Evolutionary conservation across 2,329 filamentous ascomycete genomes (phyloP), one percentile per base, ranked within the genome.

Genomic region (Paracorniculantispora psalliotae): DNA sequence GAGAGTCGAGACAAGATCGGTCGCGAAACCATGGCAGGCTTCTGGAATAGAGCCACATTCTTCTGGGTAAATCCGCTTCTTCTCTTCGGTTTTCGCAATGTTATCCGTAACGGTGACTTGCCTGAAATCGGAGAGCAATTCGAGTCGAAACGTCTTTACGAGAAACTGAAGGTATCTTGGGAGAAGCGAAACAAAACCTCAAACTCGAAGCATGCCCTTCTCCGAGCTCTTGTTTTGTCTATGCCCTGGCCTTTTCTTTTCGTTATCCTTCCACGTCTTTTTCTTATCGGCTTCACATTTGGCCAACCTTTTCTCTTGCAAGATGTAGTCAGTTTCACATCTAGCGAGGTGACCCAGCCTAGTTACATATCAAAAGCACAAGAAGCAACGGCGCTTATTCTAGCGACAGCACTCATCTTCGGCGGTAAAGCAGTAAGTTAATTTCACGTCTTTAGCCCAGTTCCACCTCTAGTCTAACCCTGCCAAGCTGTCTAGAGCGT

Each of bases 1-100:
- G 25, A 41, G 28, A 15, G 63, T 12, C 49, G 41, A 10, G 10
- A 17, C 1, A 48, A 58, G 7, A 15, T 65, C 7, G 25, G 41
- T 52, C 67, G 35, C 2, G 67, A 68, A 48, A 57, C 62, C 0
- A 63, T 61, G 6, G 61, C 53, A 12, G 59, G 63, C 21, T 62
- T 68, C 30, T 67, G 62, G 41, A 59, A 33, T 12, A 35, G 57
- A 30, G 53, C 57, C 9, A 46, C 49, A 2, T 53, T 59, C 19
- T 8, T 47, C 2, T 59, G 57, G 57, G 17, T 59, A 3, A 52
- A 53, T 23, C 41, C 39, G 1, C 49, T 51, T 1, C 12, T 59
- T 1, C 49, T 49, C 3, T 48, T 48, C 33, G 57, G 57, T 4
- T 59, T 53, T 33, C 39, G 50, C 23, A 26, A 52, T 8, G 3